Conservation (phyloP, 2,329 filamentous ascomycete genomes). For the Penicillium concentricum region DNA sequence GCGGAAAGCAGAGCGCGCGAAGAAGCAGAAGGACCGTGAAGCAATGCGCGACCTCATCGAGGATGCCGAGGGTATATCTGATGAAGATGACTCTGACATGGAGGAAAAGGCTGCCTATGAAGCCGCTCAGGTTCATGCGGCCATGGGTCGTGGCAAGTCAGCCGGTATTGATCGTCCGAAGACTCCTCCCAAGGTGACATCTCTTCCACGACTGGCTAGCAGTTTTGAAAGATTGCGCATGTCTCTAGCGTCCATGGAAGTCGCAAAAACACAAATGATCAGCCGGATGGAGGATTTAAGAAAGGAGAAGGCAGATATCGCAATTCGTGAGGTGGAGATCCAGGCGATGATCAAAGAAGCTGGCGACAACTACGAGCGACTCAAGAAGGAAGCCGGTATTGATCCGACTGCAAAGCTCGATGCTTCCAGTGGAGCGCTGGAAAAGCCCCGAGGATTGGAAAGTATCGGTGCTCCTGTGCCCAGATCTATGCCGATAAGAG, state of each 20-base stretch:
- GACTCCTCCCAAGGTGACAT: slow-evolving; percentile 71
- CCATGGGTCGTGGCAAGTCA: slow-evolving; percentile 60
- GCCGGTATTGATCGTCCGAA: slow-evolving; percentile 42
- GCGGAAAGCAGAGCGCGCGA: slow-evolving; percentile 73
- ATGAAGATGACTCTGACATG: slow-evolving; percentile 63
- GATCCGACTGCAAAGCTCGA: slow-evolving; percentile 26
- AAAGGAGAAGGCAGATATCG: slow-evolving; percentile 67
- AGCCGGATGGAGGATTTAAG: slow-evolving; percentile 65
- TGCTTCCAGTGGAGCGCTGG: slow-evolving; percentile 27
- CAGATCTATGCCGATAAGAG: slow-evolving; percentile 11
- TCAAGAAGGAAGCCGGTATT: slow-evolving; percentile 48
- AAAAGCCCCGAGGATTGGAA: slow-evolving; percentile 38
- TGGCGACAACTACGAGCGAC: slow-evolving; percentile 66
- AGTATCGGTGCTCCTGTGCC: slow-evolving; percentile 37
- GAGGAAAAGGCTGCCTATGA: slow-evolving; percentile 78
- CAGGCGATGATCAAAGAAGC: slow-evolving; percentile 79
- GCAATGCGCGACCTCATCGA: slow-evolving; percentile 83
- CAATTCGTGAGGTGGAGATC: slow-evolving; percentile 71
- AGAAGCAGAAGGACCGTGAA: slow-evolving; percentile 61
- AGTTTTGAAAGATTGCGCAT: slow-evolving; percentile 64
- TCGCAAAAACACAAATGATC: slow-evolving; percentile 59
- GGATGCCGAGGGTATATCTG: slow-evolving; percentile 67
- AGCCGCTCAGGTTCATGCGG: slow-evolving; percentile 77
- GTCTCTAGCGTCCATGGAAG: slow-evolving; percentile 63
- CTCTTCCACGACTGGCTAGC: slow-evolving; percentile 70